Percentiles rank a stretch among this genome's conserved stretches.
Conservation (phyloP, 176 grass and related monocot species). For the Poa pratensis region DNA sequence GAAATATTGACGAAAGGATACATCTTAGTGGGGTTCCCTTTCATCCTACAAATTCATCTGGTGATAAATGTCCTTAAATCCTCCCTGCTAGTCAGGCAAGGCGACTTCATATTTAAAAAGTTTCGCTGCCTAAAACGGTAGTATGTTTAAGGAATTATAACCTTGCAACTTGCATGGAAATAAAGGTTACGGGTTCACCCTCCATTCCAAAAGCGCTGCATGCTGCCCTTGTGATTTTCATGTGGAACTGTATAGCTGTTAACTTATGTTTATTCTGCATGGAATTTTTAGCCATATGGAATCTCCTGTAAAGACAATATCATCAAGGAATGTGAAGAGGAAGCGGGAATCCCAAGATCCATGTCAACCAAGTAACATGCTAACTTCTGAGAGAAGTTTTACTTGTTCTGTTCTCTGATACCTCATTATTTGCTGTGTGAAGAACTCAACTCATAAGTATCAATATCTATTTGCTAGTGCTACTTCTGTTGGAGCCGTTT, state of each 20-base stretch:
- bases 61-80: not conserved
- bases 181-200: not conserved
- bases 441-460: constrained; percentile 24
- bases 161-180: constrained; percentile 23
- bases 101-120: not conserved
- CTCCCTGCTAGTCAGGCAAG: not conserved
- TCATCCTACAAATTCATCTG: not conserved
- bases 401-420: not conserved
- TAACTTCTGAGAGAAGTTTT: constrained; percentile 36
- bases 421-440: not conserved
- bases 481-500: constrained; percentile 73
- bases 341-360: constrained; percentile 89
- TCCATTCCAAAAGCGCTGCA: not conserved
- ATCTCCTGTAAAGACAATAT: constrained; percentile 88
- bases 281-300: constrained; percentile 67
- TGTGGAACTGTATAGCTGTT: constrained; percentile 10
- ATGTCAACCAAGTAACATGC: constrained; percentile 69
- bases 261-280: constrained; percentile 24
- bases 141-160: not conserved
- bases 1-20: not conserved
- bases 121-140: not conserved
- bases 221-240: not conserved
- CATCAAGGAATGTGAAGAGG: constrained; percentile 95
- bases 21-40: not conserved
- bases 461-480: constrained; percentile 53